Conservation (phyloP, 495 filamentous ascomycete genomes). For the Hypoxylon perforatum region DNA sequence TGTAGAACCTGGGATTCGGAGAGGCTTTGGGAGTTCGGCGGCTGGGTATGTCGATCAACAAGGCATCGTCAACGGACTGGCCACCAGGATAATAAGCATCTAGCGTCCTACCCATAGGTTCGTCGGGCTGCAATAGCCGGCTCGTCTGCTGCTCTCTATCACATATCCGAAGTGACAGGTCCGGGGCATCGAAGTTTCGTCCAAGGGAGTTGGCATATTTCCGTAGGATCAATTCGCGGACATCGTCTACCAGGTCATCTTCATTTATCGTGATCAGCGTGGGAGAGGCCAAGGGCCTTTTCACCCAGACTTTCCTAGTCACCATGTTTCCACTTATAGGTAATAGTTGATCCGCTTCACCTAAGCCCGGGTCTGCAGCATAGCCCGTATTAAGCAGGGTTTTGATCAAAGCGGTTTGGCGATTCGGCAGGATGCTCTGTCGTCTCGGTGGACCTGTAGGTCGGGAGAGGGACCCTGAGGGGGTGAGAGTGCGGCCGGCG, state of each 20-base stretch:
- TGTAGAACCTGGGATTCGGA: conserved; percentile 66
- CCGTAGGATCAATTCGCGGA: conserved; percentile 88
- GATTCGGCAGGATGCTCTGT: conserved; percentile 61
- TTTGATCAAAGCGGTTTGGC: conserved; percentile 59
- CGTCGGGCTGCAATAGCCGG: conserved; percentile 83
- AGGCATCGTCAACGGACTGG: conserved; percentile 88
- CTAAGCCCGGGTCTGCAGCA: conserved; percentile 45
- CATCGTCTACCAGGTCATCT: conserved; percentile 94
- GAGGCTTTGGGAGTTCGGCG: conserved; percentile 88
- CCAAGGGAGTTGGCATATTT: conserved; percentile 96
- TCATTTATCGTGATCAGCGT: conserved; percentile 87
- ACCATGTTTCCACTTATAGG: conserved; percentile 65
- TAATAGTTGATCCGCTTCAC: conserved; percentile 49
- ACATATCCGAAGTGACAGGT: conserved; percentile 85
- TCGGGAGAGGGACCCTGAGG: conserved; percentile 36
- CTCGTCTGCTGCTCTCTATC: conserved; percentile 86
- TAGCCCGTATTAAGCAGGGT: conserved; percentile 54
- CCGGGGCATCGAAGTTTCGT: conserved; percentile 87
- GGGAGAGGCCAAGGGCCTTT: conserved; percentile 81
- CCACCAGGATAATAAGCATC: conserved; percentile 91
- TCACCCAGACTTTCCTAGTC: conserved; percentile 93
- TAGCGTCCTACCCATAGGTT: conserved; percentile 78
- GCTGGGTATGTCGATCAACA: conserved; percentile 86
- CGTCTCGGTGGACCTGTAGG: conserved; percentile 48
- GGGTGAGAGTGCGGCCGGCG: conserved; percentile 26